Evolutionary conservation across 2,329 filamentous ascomycete genomes (phyloP).

Genomic region (Camillea tinctor): DNA sequence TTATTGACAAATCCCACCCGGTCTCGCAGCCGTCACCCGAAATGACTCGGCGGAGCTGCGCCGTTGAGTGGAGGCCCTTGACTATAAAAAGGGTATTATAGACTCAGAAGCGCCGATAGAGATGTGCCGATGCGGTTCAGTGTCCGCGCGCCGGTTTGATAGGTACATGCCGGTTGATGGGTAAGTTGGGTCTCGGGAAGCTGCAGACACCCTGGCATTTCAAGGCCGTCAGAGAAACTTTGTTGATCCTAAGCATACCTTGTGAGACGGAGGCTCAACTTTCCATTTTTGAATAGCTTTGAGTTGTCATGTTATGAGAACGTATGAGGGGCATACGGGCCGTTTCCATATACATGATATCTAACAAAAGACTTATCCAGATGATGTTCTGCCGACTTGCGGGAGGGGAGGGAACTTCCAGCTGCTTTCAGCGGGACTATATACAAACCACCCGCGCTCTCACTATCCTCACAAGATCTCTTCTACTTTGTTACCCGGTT

Average conservation of each 20-base stretch:
- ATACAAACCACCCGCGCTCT: background rate
- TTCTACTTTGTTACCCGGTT: background rate
- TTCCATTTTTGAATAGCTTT: background rate
- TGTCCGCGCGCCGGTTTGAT: slow-evolving; percentile 19
- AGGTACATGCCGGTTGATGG: slow-evolving; percentile 12
- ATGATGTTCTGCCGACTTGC: background rate
- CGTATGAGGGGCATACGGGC: background rate
- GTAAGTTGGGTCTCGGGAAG: slow-evolving; percentile 22
- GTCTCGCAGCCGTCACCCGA: slow-evolving; percentile 21
- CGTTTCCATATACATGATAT: background rate
- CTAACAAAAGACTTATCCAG: background rate
- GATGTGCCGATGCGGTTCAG: slow-evolving; percentile 18
- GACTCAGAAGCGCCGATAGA: slow-evolving; percentile 18
- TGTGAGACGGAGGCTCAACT: slow-evolving; percentile 5
- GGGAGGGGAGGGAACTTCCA: background rate
- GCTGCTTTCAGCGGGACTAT: background rate
- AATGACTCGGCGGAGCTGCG: slow-evolving; percentile 19
- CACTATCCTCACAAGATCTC: background rate
- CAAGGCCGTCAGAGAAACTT: slow-evolving; percentile 5
- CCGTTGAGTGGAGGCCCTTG: slow-evolving; percentile 17
- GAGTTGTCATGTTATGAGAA: background rate
- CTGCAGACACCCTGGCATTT: slow-evolving; percentile 24
- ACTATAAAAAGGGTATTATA: slow-evolving; percentile 23
- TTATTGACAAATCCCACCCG: slow-evolving; percentile 12
- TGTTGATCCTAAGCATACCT: slow-evolving; percentile 3